Conservation (phyloP, 2,329 filamentous ascomycete species). For the Aureobasidium sp. region DNA sequence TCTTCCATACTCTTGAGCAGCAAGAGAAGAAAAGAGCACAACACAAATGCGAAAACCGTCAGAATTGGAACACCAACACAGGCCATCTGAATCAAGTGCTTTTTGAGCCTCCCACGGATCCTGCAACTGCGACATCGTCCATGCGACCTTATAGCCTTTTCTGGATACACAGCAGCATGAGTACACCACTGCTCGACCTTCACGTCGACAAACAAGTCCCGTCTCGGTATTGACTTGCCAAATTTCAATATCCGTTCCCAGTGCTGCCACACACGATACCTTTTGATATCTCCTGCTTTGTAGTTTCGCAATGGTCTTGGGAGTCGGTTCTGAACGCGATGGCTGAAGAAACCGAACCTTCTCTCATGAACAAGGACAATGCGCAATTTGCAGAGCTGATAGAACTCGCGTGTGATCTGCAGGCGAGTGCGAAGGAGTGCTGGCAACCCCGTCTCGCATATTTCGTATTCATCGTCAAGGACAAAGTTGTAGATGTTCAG, state of each 20-base stretch:
- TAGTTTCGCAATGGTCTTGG: too few relatives aligned
- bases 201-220: background rate
- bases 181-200: background rate
- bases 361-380: background rate
- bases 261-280: background rate
- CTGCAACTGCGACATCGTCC: background rate
- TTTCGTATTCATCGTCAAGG: background rate
- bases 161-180: background rate
- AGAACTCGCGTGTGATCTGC: background rate
- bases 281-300: background rate
- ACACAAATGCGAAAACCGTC: background rate
- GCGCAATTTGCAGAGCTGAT: background rate
- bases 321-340: background rate
- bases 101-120: background rate
- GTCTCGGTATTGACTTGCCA: background rate
- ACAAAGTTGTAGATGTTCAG: background rate
- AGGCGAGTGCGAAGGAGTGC: background rate
- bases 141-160: background rate
- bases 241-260: background rate
- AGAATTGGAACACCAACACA: background rate
- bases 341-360: background rate
- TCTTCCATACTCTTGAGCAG: too few relatives aligned
- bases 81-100: background rate
- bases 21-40: background rate
- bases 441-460: background rate